Evolutionary conservation across 2,329 filamentous ascomycete species (phyloP).

Genomic region (Penicillium fuscoglaucum): DNA sequence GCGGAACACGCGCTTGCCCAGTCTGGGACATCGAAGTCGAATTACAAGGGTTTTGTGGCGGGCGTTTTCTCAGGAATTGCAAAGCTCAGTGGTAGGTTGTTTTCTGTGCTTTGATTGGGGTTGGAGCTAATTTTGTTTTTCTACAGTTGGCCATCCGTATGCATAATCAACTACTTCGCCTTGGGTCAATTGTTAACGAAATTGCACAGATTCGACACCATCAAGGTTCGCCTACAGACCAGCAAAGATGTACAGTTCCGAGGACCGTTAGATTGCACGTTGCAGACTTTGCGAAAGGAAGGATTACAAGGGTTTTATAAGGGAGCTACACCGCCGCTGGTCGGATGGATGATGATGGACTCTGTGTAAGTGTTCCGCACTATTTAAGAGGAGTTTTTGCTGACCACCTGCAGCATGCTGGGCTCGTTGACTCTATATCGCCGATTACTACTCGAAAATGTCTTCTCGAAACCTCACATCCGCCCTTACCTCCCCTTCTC

Average conservation of each 20-base stretch:
- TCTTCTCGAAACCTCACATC: slow-evolving; percentile 63
- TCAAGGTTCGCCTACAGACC: slow-evolving; percentile 95
- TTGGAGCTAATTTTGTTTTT: slow-evolving; percentile 1
- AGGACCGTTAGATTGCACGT: slow-evolving; percentile 81
- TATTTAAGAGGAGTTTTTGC: background rate
- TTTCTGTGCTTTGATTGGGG: background rate
- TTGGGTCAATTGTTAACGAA: background rate
- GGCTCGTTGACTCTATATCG: slow-evolving; percentile 90
- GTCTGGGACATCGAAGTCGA: slow-evolving; percentile 38
- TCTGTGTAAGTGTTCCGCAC: slow-evolving; percentile 50
- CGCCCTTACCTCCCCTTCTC: slow-evolving; percentile 40
- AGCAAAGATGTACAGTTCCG: slow-evolving; percentile 73
- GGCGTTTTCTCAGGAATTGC: slow-evolving; percentile 94
- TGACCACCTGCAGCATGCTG: slow-evolving; percentile 63
- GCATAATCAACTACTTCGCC: slow-evolving; percentile 22
- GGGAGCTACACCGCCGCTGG: slow-evolving; percentile 83
- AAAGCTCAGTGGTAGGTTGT: slow-evolving; percentile 72
- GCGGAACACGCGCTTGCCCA: slow-evolving; percentile 14
- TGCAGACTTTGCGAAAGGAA: slow-evolving; percentile 82
- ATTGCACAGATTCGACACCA: slow-evolving; percentile 76
- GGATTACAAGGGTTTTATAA: slow-evolving; percentile 88
- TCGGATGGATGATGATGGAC: slow-evolving; percentile 99
- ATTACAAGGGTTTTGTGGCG: slow-evolving; percentile 95
- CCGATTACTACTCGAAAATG: slow-evolving; percentile 73
- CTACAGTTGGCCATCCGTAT: slow-evolving; percentile 60